Percentiles rank a stretch among this genome's conserved stretches.
Conservation (phyloP, 2,329 filamentous ascomycete genomes). For the Peltaster fructicola region DNA sequence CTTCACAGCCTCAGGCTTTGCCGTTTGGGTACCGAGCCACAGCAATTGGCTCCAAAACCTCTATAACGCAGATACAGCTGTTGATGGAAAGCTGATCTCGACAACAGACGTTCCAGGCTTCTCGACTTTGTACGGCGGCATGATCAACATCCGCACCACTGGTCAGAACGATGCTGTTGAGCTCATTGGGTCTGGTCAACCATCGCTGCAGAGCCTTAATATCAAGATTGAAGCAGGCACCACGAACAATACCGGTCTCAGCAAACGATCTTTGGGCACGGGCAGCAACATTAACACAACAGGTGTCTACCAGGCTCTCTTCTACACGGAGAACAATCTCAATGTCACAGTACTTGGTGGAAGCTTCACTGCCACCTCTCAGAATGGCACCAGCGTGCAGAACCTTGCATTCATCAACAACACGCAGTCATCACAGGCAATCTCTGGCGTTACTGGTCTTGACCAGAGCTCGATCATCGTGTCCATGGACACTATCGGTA, state of each 20-base stretch:
- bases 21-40: constrained; percentile 75
- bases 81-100: constrained; percentile 57
- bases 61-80: constrained; percentile 39
- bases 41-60: constrained; percentile 81
- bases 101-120: constrained; percentile 46
- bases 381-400: constrained; percentile 52
- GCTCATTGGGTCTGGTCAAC: constrained; percentile 31
- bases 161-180: constrained; percentile 55
- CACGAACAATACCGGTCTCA: constrained; percentile 9
- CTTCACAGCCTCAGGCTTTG: constrained; percentile 54
- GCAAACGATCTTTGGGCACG: constrained; percentile 23
- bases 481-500: constrained; percentile 48
- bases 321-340: constrained; percentile 49
- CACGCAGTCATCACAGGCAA: constrained; percentile 34
- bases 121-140: constrained; percentile 60
- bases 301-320: constrained; percentile 62
- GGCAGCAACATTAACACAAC: constrained; percentile 30
- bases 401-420: constrained; percentile 75
- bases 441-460: constrained; percentile 46
- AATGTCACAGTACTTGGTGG: constrained; percentile 83
- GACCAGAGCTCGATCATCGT: constrained; percentile 57
- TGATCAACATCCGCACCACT: constrained; percentile 57
- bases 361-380: constrained; percentile 56
- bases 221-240: constrained; percentile 32
- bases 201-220: constrained; percentile 31